Evolutionary conservation across 495 filamentous ascomycete species (phyloP).

Genomic region (Penicillium paxilli): DNA sequence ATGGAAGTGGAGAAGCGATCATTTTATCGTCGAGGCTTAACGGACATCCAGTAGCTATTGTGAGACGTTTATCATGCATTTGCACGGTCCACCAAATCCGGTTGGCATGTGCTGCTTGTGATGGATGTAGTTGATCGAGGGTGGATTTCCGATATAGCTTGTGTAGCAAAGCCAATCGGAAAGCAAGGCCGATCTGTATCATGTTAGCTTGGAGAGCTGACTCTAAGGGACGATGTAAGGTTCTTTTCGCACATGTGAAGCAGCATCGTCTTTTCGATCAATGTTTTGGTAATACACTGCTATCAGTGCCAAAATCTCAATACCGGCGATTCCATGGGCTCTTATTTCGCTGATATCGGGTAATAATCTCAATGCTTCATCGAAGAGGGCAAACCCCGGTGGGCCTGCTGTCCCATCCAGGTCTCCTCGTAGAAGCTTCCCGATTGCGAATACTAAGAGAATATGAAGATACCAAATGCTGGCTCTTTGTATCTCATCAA

Average conservation of each 20-base stretch:
- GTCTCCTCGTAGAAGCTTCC: background rate
- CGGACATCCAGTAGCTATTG: slow-evolving; percentile 1
- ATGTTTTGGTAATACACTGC: slow-evolving; percentile 4
- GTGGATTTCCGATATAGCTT: background rate
- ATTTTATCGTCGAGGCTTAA: background rate
- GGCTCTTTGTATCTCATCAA: background rate
- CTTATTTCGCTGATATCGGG: background rate
- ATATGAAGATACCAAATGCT: background rate
- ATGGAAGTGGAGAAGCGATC: background rate
- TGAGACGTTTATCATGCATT: slow-evolving; percentile 4
- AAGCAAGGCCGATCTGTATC: background rate
- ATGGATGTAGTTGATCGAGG: background rate
- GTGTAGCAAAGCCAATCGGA: slow-evolving; percentile 3
- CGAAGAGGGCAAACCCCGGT: background rate
- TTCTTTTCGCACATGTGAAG: background rate
- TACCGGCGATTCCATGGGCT: background rate
- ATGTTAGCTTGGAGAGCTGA: background rate
- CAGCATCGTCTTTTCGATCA: slow-evolving; percentile 4
- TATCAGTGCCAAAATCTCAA: slow-evolving; percentile 4
- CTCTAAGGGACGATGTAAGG: background rate
- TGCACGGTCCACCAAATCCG: slow-evolving; percentile 11
- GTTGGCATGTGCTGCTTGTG: slow-evolving; percentile 2
- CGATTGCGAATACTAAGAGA: background rate
- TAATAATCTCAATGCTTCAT: background rate
- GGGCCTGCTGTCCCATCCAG: background rate